Base-by-base conservation (phyloP, 257 asterid species). In the Craterostigma plantagineum region DNA sequence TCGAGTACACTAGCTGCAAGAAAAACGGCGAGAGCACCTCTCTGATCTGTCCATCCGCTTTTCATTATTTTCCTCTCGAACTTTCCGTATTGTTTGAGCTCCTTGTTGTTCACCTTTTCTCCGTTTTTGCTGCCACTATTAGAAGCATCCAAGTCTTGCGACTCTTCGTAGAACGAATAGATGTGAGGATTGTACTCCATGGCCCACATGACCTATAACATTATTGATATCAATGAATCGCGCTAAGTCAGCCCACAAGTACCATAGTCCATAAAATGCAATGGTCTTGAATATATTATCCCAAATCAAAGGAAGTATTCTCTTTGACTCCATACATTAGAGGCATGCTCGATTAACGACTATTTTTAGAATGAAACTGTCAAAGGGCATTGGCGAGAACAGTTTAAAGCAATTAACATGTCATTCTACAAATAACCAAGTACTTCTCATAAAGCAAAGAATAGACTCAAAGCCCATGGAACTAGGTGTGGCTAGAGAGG, bases 1-100 rank as follows among this genome's bases (percentile, higher is more conserved):
- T 86, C 93, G 7, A 86, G 81, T 37, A 86, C 97, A 62, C 93
- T 68, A 27, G 97, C 97, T 56, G 69, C 97, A 35, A 86, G 84
- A 62, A 73, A 86, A 59, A 86, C 73, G 49, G 91, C 76, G 45
- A 86, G 91, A 59, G 91, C 92, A 5, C 83, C 68, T 48, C 61
- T 69, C 68, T 78, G 77, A 41, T 81, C 92, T 11, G 70, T 59
- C 70, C 67, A 71, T 52, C 96, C 94, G 27, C 76, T 81, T 67
- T 81, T 38, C 61, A 75, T n/a, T 55, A 73, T 75, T 47, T 71
- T 69, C 48, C 87, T 70, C 83, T 81, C 84, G 49, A 86, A 86
- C 63, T 86, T 81, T 15, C 97, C 94, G 17, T 79, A 86, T 49
- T 71, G 81, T 57, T 78, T 78, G 43, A 75, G 76, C 65, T 46